Base-by-base conservation (phyloP, 2,329 filamentous ascomycete species). In the Ophiostoma quercus region DNA sequence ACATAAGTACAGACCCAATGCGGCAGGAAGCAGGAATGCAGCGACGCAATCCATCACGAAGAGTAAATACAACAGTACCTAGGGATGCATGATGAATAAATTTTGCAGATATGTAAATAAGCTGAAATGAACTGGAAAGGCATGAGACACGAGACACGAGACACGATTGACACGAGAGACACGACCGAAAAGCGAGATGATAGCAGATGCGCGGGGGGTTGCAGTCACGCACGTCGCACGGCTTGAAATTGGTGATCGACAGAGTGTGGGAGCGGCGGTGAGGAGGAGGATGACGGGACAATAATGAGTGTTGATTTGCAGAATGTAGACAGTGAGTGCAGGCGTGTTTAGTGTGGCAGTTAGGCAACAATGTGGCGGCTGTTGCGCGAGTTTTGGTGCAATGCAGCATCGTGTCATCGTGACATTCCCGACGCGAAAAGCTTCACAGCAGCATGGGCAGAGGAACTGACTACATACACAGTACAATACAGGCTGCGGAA, bases 1-100 rank as follows among this genome's bases (percentile, higher is more conserved):
- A 25, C 9, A 25, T 1, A 57, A 57, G 22, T 22, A 57, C 51
- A 57, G n/a, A n/a, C 51, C 11, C 51, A 57, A 57, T 57, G 9
- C 22, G 22, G 51, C 51, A 25, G 43, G 16, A 47, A 47, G 43
- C 43, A 57, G 51, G n/a, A 57, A 57, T 57, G 51, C 9, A 57
- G 25, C 51, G 51, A 25, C 51, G 51, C 51, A 57, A 57, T 25
- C n/a, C 22, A 51, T 25, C 14, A 57, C 22, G 22, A 14, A 25
- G 51, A 57, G n/a, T 57, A 57, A 57, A 25, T 57, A 57, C 51
- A 22, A 57, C 51, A 16, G 51, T 57, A 57, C 51, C n/a, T 25
- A 57, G 51, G 51, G 51, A 57, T 57, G 51, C 22, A 57, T 57
- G n/a, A 11, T 29, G 51, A 14, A 57, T 25, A 7, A 57, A 19